Base-by-base conservation (phyloP, 1,284 basidiomycete species). In the Inonotus obliquus region DNA sequence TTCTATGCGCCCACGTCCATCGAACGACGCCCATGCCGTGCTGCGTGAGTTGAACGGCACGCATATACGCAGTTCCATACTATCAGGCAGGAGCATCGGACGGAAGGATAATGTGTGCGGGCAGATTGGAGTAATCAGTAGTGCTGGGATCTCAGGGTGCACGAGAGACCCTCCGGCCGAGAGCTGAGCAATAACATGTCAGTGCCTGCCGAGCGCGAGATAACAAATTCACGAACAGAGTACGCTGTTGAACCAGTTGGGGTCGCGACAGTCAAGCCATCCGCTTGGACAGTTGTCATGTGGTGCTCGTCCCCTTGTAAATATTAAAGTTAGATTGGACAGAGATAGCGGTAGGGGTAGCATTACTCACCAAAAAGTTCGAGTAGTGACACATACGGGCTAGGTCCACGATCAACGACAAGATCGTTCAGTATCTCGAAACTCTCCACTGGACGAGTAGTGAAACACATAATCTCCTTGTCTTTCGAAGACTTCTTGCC, bases 221-320 rank as follows among this genome's bases (percentile, higher is more conserved):
- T 39, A 27, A 23, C 11, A 4, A 56, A 53, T 25, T 17, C 44
- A 78, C 87, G 59, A 67, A 93, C 91, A 13, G 95, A 98, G 75
- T 99, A 99, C 2, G 97, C 97, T 1, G 97, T 99, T 0, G 96
- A 98, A 9, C 96, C 96, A 0, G 96, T 99, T 1, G 96, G 96
- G 0, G 96, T 99, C 1, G 97, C 92, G 14, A 99, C 91, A 35
- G 92, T 96, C 27, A 99, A 78, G 2, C 97, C 97, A 71, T 99
- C 97, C 0, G 96, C 97, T 76, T 99, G 97, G 0, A 98, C 97
- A 0, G 97, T 99, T 0, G 97, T 99, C 83, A 99, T 89, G 77
- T 99, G 97, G 73, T 98, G 94, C 68, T 99, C 96, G 70, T 99
- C 97, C 63, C 94, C 95, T 97, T 65, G 17, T 27, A 29, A 59